Conservation (phyloP, 306 rosid species). For the Rosa chinensis region DNA sequence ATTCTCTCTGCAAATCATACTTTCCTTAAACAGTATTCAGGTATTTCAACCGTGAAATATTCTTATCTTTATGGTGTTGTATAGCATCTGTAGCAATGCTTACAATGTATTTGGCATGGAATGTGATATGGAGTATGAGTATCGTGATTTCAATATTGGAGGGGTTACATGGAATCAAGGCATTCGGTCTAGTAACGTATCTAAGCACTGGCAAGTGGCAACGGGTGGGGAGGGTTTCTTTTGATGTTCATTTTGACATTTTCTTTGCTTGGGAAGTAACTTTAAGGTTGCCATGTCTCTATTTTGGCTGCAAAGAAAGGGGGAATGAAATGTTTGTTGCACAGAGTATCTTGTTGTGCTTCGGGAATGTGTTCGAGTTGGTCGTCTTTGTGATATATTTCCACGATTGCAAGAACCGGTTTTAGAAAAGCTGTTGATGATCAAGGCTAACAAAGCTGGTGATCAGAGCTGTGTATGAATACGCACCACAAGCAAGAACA, state of each 20-base stretch:
- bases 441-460: constrained; percentile 26
- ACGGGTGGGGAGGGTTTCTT: constrained; percentile 40
- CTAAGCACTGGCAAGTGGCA: constrained; percentile 48
- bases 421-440: constrained; percentile 43
- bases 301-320: constrained; percentile 37
- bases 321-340: constrained; percentile 29
- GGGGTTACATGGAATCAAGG: constrained; percentile 41
- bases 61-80: constrained; percentile 17
- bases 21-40: neutral
- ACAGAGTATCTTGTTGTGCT: constrained; percentile 36
- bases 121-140: constrained; percentile 58
- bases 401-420: constrained; percentile 45
- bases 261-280: constrained; percentile 48
- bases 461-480: constrained; percentile 10
- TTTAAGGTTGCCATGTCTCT: constrained; percentile 45
- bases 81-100: constrained; percentile 28
- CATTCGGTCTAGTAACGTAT: constrained; percentile 40
- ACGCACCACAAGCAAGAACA: neutral
- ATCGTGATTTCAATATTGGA: constrained; percentile 54
- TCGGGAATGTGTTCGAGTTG: constrained; percentile 60
- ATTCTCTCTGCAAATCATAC: too few relatives aligned
- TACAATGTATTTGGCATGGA: constrained; percentile 48
- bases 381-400: constrained; percentile 49
- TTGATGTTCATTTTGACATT: constrained; percentile 38
- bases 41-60: neutral